Conservation (phyloP, 2,329 filamentous ascomycete genomes). For the Botrytis sinoallii region DNA sequence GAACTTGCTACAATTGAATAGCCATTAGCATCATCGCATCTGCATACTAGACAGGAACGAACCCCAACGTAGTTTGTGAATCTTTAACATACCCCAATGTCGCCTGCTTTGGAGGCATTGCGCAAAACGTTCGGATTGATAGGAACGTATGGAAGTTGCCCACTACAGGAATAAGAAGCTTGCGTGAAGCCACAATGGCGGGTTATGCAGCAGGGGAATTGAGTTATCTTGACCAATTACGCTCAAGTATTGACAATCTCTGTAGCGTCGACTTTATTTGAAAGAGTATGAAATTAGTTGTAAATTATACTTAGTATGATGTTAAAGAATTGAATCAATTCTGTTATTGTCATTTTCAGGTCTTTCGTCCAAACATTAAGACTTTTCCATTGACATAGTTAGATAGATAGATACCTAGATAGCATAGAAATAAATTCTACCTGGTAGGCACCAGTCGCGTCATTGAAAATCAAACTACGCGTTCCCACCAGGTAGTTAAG, state of each 20-base stretch:
- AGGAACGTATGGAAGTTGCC: conserved; percentile 24
- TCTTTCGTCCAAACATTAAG: neutral
- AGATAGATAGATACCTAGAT: neutral
- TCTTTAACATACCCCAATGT: conserved; percentile 84
- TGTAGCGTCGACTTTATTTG: neutral
- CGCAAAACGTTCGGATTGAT: conserved; percentile 25
- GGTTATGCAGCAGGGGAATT: neutral
- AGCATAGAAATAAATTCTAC: neutral
- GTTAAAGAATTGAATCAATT: neutral
- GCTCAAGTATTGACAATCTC: neutral
- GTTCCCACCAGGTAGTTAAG: neutral
- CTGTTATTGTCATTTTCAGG: no score
- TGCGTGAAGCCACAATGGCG: conserved; percentile 35
- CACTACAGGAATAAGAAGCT: conserved; percentile 22
- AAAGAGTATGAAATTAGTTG: neutral
- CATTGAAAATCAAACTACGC: neutral
- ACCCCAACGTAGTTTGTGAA: conserved; percentile 72
- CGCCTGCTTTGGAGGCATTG: conserved; percentile 54
- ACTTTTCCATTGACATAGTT: neutral
- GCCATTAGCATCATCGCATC: conserved; percentile 23
- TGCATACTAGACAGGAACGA: conserved; percentile 38
- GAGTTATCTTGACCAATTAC: neutral
- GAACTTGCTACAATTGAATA: conserved; percentile 65
- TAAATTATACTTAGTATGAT: neutral
- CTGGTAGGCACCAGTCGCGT: conserved; percentile 1